phyloP scores from a whole-genome alignment of 805 yeast species.

The Ogataea trehalophila region DNA sequence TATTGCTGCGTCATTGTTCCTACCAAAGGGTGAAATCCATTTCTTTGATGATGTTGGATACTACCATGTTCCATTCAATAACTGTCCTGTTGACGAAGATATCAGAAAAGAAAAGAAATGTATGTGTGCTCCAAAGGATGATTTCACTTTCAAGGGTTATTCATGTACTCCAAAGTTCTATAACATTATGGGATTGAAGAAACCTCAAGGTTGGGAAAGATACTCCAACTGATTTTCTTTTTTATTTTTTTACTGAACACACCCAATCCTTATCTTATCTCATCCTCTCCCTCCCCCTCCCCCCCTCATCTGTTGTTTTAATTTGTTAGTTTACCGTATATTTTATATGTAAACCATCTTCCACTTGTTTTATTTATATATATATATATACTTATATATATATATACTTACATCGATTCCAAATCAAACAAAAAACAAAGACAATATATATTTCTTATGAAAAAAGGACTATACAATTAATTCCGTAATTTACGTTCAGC shows the following conservation, averaged over 20 bases:
- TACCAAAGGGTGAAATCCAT: conserved; percentile 66
- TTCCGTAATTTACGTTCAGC: too few species aligned
- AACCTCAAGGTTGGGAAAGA: conserved; percentile 69
- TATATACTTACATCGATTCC: too few species aligned
- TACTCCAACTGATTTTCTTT: conserved; percentile 35
- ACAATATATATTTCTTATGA: too few species aligned
- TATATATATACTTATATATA: too few species aligned
- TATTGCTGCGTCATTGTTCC: conserved; percentile 75
- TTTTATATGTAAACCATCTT: neutral
- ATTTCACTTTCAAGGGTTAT: conserved; percentile 72
- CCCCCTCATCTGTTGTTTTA: too few species aligned
- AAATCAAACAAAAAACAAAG: too few species aligned
- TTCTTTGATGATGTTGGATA: conserved; percentile 84
- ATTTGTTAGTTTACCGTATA: neutral
- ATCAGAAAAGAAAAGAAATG: conserved; percentile 61
- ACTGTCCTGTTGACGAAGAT: conserved; percentile 68
- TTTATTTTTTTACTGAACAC: too few species aligned
- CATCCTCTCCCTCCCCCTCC: too few species aligned
- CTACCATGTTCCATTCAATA: conserved; percentile 74
- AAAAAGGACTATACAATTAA: too few species aligned
- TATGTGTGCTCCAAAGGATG: conserved; percentile 66
- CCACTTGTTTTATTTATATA: neutral
- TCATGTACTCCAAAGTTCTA: conserved; percentile 67
- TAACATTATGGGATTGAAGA: conserved; percentile 47
- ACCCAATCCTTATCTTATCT: neutral